Evolutionary conservation across 805 yeast genomes (phyloP).

Genomic region (Saccharomycopsis lassenensis): DNA sequence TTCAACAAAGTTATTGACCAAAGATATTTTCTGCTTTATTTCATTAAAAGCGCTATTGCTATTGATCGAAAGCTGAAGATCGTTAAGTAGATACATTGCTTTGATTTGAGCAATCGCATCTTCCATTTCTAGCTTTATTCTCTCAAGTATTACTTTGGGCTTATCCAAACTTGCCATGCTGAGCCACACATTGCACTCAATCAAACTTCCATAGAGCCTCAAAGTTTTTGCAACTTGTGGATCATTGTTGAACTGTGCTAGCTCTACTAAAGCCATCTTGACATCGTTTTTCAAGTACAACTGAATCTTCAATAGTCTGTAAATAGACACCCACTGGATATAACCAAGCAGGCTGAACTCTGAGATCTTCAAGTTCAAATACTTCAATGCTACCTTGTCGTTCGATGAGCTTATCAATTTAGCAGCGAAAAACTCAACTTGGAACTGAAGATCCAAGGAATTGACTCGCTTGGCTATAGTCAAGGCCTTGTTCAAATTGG

Average conservation of each 20-base stretch:
- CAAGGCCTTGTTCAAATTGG: slow-evolving; percentile 14
- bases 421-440: slow-evolving; percentile 15
- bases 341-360: slow-evolving; percentile 10
- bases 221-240: slow-evolving; percentile 2
- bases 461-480: slow-evolving; percentile 10
- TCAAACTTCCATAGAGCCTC: slow-evolving; percentile 3
- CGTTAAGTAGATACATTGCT: slow-evolving; percentile 13
- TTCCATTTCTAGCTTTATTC: too few relatives aligned
- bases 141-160: neutral
- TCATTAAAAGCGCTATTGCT: slow-evolving; percentile 4
- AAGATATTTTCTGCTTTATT: slow-evolving; percentile 3
- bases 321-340: slow-evolving; percentile 12
- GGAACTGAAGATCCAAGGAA: slow-evolving; percentile 9
- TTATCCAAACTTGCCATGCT: slow-evolving; percentile 1
- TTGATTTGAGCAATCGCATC: slow-evolving; percentile 12
- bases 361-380: slow-evolving; percentile 12
- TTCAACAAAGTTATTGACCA: slow-evolving; percentile 11
- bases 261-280: slow-evolving; percentile 3
- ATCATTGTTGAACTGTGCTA: slow-evolving; percentile 6
- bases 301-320: slow-evolving; percentile 9
- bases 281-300: slow-evolving; percentile 8
- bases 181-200: slow-evolving; percentile 12
- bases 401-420: slow-evolving; percentile 5
- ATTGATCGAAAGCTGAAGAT: slow-evolving; percentile 5
- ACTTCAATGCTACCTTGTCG: slow-evolving; percentile 9